These are phyloP conservation scores for Kondoa malvinella DNA, from an alignment of 768 basidiomycete genomes.

Conservation along the genomic window DNA sequence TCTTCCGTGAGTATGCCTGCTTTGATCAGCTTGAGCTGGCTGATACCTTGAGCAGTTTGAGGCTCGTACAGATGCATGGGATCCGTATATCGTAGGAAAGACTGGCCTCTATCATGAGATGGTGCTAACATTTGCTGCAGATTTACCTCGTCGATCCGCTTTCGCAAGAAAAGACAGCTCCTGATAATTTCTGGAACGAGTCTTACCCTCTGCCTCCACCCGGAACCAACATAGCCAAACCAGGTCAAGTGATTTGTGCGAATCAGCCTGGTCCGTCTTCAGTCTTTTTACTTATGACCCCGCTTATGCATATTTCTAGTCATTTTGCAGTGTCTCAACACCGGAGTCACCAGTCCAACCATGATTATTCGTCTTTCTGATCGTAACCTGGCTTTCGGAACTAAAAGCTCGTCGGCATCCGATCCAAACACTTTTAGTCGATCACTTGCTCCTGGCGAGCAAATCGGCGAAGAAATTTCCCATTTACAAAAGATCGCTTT, in stretches of 20 bases:
- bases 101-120: neutral
- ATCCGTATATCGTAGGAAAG: neutral
- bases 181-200: neutral
- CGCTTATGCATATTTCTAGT: neutral
- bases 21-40: neutral
- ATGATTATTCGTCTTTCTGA: neutral
- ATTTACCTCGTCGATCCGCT: constrained; percentile 1
- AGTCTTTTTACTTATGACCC: neutral
- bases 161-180: neutral
- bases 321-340: neutral
- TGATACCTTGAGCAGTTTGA: neutral
- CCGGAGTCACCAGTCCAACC: neutral
- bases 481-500: constrained; percentile 5
- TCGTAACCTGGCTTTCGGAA: neutral
- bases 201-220: neutral
- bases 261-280: neutral
- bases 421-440: neutral
- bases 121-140: neutral
- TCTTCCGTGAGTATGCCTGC: neutral
- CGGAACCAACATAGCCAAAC: neutral
- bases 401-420: neutral
- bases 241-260: neutral
- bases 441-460: neutral
- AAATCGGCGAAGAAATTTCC: neutral
- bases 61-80: neutral